phyloP scores from a whole-genome alignment of 331 rosid species.

The Acacia concinna region DNA sequence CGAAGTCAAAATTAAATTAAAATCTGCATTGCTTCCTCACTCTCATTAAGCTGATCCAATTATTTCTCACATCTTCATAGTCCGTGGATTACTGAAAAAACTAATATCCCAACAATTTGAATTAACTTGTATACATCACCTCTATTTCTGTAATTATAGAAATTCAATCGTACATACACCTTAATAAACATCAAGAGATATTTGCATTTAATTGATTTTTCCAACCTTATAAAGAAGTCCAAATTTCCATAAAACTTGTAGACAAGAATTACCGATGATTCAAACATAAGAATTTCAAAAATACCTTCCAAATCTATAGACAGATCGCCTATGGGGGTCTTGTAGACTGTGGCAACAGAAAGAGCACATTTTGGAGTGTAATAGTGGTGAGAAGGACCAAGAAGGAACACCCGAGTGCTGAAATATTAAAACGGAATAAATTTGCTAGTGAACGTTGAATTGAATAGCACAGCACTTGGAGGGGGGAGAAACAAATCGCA shows the following conservation, averaged over 20 bases:
- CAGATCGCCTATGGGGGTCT: slow-evolving; percentile 92
- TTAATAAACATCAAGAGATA: neutral
- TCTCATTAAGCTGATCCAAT: slow-evolving; percentile 11
- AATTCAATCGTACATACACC: neutral
- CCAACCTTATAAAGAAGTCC: neutral
- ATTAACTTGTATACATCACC: neutral
- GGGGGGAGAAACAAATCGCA: slow-evolving; percentile 38
- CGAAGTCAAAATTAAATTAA: slow-evolving; percentile 24
- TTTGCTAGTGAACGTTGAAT: slow-evolving; percentile 19
- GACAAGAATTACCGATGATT: neutral
- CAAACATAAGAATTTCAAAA: neutral
- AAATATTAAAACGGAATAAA: slow-evolving; percentile 26
- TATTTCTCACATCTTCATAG: neutral
- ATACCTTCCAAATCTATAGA: slow-evolving; percentile 97
- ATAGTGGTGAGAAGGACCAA: slow-evolving; percentile 96
- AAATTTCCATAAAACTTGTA: neutral
- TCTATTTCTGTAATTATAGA: slow-evolving; percentile 2
- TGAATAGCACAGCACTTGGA: slow-evolving; percentile 8
- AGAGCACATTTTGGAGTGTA: slow-evolving; percentile 92
- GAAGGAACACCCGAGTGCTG: slow-evolving; percentile 93
- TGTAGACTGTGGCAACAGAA: slow-evolving; percentile 80
- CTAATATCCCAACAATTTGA: slow-evolving; percentile 20
- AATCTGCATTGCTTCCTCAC: neutral
- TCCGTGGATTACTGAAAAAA: neutral
- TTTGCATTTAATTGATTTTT: neutral